phyloP scores from a whole-genome alignment of 257 asterid genomes.

The Ajuga chamaepitys region DNA sequence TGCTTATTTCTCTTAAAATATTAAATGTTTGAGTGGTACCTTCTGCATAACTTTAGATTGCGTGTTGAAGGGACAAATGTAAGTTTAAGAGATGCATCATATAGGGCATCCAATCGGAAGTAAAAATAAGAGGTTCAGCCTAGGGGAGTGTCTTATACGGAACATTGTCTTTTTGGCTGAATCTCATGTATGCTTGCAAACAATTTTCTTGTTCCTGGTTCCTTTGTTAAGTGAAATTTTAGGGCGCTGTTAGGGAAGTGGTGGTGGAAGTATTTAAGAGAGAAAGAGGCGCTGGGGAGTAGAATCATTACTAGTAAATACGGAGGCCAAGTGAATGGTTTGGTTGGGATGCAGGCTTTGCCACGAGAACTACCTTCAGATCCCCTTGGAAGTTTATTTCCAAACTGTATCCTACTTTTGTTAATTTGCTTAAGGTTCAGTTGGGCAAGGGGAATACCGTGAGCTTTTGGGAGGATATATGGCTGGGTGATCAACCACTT shows the following conservation, averaged over 20 bases:
- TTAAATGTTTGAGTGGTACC: not conserved
- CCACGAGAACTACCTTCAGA: no score
- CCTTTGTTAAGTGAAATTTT: not conserved
- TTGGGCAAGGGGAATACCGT: no score
- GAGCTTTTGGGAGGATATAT: no score
- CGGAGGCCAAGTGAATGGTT: no score
- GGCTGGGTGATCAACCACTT: no score
- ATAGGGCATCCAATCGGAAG: not conserved
- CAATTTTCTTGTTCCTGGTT: not conserved
- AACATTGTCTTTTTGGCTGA: not conserved
- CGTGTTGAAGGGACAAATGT: not conserved
- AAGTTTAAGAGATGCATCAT: not conserved
- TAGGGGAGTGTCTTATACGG: not conserved
- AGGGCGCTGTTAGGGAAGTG: no score
- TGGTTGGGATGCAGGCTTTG: no score
- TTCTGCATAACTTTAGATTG: not conserved
- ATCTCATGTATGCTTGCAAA: not conserved
- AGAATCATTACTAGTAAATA: not conserved
- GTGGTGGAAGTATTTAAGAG: no score
- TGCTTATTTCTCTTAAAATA: not conserved
- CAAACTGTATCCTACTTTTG: no score
- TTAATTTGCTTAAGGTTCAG: no score
- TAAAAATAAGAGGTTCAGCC: not conserved
- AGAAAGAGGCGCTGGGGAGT: no score
- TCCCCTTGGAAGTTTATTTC: no score